Evolutionary conservation across 2,329 filamentous ascomycete species (phyloP).

Genomic region (Cladosporium sphaerospermum): DNA sequence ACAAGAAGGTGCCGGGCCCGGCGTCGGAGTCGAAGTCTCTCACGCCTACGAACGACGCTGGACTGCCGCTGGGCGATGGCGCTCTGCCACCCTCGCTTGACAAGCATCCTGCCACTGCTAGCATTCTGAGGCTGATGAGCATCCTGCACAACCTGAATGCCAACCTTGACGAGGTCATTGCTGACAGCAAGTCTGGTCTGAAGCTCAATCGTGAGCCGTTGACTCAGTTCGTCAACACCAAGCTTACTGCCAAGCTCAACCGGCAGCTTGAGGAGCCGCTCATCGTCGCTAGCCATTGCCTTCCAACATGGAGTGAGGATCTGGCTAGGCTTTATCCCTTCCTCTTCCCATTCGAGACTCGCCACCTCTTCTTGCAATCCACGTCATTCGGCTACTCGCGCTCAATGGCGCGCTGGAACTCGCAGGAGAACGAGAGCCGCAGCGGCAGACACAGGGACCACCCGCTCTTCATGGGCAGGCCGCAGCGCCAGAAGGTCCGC

Average conservation of each 20-base stretch:
- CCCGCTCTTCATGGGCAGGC: constrained; percentile 78
- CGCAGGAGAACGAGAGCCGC: constrained; percentile 77
- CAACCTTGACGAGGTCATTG: constrained; percentile 83
- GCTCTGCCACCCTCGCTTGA: constrained; percentile 72
- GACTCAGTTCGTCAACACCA: constrained; percentile 96
- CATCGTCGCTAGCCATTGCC: constrained; percentile 92
- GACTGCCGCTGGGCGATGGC: constrained; percentile 48
- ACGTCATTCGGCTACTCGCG: constrained; percentile 97
- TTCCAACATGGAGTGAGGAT: constrained; percentile 95
- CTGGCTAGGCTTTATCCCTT: constrained; percentile 90
- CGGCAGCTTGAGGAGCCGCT: constrained; percentile 92
- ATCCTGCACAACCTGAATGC: constrained; percentile 89
- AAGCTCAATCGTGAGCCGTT: constrained; percentile 74
- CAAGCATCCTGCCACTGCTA: constrained; percentile 76
- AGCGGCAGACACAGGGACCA: constrained; percentile 81
- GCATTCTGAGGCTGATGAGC: constrained; percentile 79
- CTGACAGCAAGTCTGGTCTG: constrained; percentile 65
- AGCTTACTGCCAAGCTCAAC: constrained; percentile 95
- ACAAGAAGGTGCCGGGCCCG: constrained; percentile 77
- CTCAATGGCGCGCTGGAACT: constrained; percentile 84
- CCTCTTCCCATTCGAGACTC: constrained; percentile 94
- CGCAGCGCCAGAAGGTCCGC: constrained; percentile 95
- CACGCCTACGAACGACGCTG: constrained; percentile 41
- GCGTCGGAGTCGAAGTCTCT: constrained; percentile 61
- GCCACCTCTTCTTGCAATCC: constrained; percentile 93